These are phyloP conservation scores for Hypomyces rosellus DNA, from an alignment of 2,329 filamentous ascomycete genomes.

Conservation along the genomic window DNA sequence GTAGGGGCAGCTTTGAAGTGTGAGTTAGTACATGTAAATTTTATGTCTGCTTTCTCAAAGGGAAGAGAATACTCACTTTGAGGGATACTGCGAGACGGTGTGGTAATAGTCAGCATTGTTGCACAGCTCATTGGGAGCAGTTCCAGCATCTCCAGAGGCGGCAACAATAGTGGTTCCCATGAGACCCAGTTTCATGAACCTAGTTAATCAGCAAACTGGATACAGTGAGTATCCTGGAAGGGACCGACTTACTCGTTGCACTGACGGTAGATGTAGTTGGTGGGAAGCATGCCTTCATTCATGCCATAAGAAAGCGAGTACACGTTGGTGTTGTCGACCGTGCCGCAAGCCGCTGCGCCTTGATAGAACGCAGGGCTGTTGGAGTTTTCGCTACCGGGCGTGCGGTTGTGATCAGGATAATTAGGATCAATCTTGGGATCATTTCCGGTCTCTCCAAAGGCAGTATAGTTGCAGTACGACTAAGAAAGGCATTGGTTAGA, in stretches of 20 bases:
- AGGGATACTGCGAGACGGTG: background rate
- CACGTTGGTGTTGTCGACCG: background rate
- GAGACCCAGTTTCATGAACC: conserved; percentile 3
- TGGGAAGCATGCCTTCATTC: background rate
- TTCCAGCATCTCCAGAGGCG: background rate
- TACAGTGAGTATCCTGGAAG: background rate
- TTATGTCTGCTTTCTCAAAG: background rate
- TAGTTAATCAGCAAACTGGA: background rate
- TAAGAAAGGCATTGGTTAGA: background rate
- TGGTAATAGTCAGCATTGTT: background rate
- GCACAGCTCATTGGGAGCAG: background rate
- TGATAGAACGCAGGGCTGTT: background rate
- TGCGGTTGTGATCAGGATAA: background rate
- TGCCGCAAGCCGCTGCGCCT: background rate
- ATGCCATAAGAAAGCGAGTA: background rate
- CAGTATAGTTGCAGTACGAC: conserved; percentile 41
- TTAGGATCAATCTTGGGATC: conserved; percentile 26
- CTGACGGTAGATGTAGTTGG: background rate
- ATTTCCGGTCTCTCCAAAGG: conserved; percentile 26
- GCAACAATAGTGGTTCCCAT: background rate
- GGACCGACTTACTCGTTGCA: background rate
- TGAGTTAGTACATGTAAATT: background rate
- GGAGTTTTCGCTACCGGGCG: too few relatives aligned
- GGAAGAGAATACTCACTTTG: background rate
- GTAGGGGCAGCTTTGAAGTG: background rate